Conservation (phyloP, 768 basidiomycete species). For the Auricularia heimuer region DNA sequence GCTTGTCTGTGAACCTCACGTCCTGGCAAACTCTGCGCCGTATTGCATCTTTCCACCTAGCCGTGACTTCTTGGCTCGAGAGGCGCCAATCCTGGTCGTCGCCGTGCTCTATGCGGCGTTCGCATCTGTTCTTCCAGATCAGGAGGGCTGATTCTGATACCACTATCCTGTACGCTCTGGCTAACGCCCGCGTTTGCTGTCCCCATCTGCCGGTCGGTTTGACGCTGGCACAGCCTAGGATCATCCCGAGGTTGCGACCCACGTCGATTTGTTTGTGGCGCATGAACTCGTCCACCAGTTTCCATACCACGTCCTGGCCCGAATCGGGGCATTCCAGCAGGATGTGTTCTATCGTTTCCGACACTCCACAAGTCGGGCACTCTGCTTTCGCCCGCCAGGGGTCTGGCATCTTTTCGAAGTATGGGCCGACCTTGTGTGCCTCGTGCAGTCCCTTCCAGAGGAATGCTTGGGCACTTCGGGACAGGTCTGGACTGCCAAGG, state of each 20-base stretch:
- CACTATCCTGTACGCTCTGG: not conserved
- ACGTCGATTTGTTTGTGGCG: not conserved
- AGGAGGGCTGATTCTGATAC: not conserved
- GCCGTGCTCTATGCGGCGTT: not conserved
- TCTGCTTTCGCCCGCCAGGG: constrained; percentile 3
- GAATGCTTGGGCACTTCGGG: not conserved
- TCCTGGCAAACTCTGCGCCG: too few relatives aligned
- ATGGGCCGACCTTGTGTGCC: constrained; percentile 12
- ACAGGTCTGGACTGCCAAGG: not conserved
- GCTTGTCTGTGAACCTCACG: too few relatives aligned
- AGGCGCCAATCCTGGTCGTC: not conserved
- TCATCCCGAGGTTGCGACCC: not conserved
- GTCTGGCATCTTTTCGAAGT: constrained; percentile 5
- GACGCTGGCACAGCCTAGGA: not conserved
- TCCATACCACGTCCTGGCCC: constrained; percentile 14
- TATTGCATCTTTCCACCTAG: too few relatives aligned
- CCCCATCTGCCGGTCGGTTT: not conserved
- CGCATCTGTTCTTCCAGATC: not conserved
- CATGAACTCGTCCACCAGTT: constrained; percentile 8
- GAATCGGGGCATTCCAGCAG: constrained; percentile 13
- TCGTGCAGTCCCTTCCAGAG: constrained; percentile 15
- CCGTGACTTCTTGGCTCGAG: too few relatives aligned
- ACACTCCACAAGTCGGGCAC: constrained; percentile 9
- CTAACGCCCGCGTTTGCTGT: too few relatives aligned
- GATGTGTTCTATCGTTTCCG: constrained; percentile 16